Evolutionary conservation across 108 stramenopile genomes (phyloP).

Genomic region (Cyclotella atomus): DNA sequence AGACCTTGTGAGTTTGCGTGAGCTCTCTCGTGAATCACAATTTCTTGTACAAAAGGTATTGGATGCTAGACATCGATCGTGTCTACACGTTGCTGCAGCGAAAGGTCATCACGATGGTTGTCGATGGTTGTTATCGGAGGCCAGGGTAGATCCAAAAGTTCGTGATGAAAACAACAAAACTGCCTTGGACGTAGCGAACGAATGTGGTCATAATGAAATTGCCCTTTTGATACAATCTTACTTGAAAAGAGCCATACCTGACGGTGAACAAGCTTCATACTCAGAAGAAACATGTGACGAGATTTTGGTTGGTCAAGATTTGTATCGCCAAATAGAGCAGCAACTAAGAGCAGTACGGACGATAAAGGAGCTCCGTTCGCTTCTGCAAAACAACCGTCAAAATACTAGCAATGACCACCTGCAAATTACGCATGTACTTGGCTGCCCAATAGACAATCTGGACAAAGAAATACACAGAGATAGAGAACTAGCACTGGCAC

Average conservation of each 20-base stretch:
- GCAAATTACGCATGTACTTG: conserved; percentile 40
- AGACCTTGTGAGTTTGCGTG: conserved; percentile 46
- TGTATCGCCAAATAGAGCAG: conserved; percentile 37
- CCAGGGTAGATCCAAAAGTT: conserved; percentile 20
- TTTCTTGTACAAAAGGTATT: conserved; percentile 47
- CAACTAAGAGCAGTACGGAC: conserved; percentile 40
- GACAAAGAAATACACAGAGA: conserved; percentile 29
- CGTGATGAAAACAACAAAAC: conserved; percentile 48
- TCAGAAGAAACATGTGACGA: background rate
- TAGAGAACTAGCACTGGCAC: conserved; percentile 21
- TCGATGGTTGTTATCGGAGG: conserved; percentile 68
- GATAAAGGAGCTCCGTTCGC: conserved; percentile 19
- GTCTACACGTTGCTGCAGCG: conserved; percentile 68
- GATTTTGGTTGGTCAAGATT: conserved; percentile 12
- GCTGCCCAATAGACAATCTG: conserved; percentile 18
- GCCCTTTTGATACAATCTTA: conserved; percentile 22
- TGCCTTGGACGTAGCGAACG: conserved; percentile 45
- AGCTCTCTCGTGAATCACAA: conserved; percentile 46
- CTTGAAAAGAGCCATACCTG: background rate
- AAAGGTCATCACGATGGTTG: conserved; percentile 56
- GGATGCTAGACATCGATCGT: conserved; percentile 45
- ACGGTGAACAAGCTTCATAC: background rate
- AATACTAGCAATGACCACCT: background rate
- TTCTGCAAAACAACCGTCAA: conserved; percentile 36
- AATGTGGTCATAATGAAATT: conserved; percentile 16